Evolutionary conservation across 495 filamentous ascomycete genomes (phyloP), one percentile per base, ranked within the genome.

Genomic region (Aspergillus ellipticus): DNA sequence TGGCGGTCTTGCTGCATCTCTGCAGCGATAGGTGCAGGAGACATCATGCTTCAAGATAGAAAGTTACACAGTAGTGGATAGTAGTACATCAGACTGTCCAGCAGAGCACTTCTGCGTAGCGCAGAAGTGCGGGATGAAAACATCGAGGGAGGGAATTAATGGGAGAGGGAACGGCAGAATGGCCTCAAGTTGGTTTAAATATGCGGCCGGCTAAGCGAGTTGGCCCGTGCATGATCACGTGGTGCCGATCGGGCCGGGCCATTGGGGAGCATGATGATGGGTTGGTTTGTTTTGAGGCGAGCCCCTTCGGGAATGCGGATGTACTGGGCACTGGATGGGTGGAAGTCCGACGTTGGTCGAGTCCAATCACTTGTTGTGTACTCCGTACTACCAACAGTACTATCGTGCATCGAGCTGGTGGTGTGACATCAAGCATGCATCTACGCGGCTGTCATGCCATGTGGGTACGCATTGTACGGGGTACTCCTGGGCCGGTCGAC

Each of bases 161-260:
- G 59, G 51, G 33, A 47, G 49, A 57, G 29, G 51, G 51, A 43
- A 51, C 57, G 51, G 42, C 60, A 57, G 48, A 41, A 31, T 55
- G 47, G 26, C 37, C 16, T 51, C 50, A 37, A 56, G 57, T 33
- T 49, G 48, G 48, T 37, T 60, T 60, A 56, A 60, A 53, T 55
- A 51, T 22, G 39, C 49, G 19, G 39, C 15, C 26, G 20, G 24
- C 57, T 73, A 76, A 76, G 73, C 73, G 73, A 76, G 67, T 22
- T 70, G 73, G 68, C 47, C 68, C 61, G 71, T 75, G 73, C 61
- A 31, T 4, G 10, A n/a, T 3, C 68, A 72, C 70, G 66, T 74
- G 71, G 60, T 57, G 37, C 3, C 16, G 11, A 11, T 35, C 9
- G 3, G 8, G 33, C n/a, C n/a, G n/a, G n/a, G n/a, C 11, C 13